These are phyloP conservation scores for Gymnopilus dilepis DNA, from an alignment of 768 basidiomycete genomes.

Conservation along the genomic window DNA sequence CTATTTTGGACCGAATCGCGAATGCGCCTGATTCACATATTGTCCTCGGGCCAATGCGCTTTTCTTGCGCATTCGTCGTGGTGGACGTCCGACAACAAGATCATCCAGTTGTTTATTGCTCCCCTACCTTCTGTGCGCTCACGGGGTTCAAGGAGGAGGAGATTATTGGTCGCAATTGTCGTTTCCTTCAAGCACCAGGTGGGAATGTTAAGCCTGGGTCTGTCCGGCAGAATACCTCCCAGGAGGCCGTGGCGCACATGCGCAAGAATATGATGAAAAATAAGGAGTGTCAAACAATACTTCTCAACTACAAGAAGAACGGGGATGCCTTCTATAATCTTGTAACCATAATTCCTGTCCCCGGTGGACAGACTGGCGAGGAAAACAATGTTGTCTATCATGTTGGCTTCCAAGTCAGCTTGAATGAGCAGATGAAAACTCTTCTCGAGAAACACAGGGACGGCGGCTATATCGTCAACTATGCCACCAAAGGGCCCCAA, in stretches of 20 bases:
- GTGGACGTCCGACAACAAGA: slow-evolving; percentile 85
- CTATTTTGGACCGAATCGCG: slow-evolving; percentile 79
- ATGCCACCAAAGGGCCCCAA: slow-evolving; percentile 32
- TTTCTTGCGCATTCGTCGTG: slow-evolving; percentile 91
- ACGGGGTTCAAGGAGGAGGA: slow-evolving; percentile 80
- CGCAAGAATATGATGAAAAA: slow-evolving; percentile 67
- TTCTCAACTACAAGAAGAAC: slow-evolving; percentile 89
- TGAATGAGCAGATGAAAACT: slow-evolving; percentile 83
- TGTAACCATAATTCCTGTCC: slow-evolving; percentile 87
- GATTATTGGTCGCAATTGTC: slow-evolving; percentile 89
- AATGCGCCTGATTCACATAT: slow-evolving; percentile 76
- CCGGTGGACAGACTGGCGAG: slow-evolving; percentile 55
- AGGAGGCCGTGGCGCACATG: slow-evolving; percentile 66
- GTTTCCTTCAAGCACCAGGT: slow-evolving; percentile 86
- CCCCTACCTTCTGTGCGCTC: slow-evolving; percentile 78
- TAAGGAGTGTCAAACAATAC: slow-evolving; percentile 87
- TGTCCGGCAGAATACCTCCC: slow-evolving; percentile 60
- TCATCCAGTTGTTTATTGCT: slow-evolving; percentile 89
- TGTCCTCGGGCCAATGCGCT: slow-evolving; percentile 87
- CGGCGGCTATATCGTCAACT: slow-evolving; percentile 78
- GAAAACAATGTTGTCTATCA: slow-evolving; percentile 83
- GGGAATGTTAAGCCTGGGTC: slow-evolving; percentile 42
- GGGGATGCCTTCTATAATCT: slow-evolving; percentile 91
- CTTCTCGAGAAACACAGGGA: slow-evolving; percentile 83
- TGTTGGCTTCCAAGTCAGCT: slow-evolving; percentile 96